A percentile compares a stretch with the other conserved stretches of the same genome.
Conservation (phyloP, 805 yeast species). For the Ogataea ganodermae region DNA sequence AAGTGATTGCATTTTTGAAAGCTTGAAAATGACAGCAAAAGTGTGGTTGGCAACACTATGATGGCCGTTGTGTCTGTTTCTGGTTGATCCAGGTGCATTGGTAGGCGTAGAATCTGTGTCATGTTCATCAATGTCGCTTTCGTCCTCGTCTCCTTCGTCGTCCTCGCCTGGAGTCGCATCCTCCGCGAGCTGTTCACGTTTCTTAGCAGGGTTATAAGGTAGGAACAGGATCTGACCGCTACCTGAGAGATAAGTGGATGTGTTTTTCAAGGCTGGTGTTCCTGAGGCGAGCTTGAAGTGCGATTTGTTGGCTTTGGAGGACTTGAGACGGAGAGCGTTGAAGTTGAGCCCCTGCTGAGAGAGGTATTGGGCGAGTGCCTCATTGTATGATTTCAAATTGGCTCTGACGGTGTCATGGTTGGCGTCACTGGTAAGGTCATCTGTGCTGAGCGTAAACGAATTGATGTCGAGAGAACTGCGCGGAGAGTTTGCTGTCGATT, state of each 20-base stretch:
- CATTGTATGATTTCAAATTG: conserved; percentile 31
- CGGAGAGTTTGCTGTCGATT: conserved; percentile 19
- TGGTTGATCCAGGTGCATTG: conserved; percentile 6
- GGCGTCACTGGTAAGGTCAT: conserved; percentile 28
- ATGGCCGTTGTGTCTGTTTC: conserved; percentile 9
- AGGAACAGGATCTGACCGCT: conserved; percentile 37
- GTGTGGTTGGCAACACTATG: conserved; percentile 45
- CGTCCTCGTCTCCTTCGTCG: conserved; percentile 30
- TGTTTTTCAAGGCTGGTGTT: conserved; percentile 14
- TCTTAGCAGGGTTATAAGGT: conserved; percentile 37
- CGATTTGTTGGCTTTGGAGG: conserved; percentile 16
- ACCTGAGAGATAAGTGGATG: conserved; percentile 33
- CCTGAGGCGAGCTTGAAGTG: conserved; percentile 13
- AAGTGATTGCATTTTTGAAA: conserved; percentile 42
- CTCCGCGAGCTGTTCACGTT: conserved; percentile 27
- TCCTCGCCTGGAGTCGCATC: conserved; percentile 22
- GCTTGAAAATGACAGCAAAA: conserved; percentile 51
- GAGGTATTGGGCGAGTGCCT: conserved; percentile 26
- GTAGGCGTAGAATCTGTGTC: conserved; percentile 19
- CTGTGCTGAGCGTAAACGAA: conserved; percentile 25
- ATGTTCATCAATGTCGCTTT: conserved; percentile 28
- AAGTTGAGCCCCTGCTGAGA: conserved; percentile 32
- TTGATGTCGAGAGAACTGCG: conserved; percentile 24
- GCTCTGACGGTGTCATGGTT: conserved; percentile 22
- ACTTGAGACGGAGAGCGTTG: conserved; percentile 29